phyloP scores from a whole-genome alignment of 805 yeast species.

The Wickerhamomyces silvicola region DNA sequence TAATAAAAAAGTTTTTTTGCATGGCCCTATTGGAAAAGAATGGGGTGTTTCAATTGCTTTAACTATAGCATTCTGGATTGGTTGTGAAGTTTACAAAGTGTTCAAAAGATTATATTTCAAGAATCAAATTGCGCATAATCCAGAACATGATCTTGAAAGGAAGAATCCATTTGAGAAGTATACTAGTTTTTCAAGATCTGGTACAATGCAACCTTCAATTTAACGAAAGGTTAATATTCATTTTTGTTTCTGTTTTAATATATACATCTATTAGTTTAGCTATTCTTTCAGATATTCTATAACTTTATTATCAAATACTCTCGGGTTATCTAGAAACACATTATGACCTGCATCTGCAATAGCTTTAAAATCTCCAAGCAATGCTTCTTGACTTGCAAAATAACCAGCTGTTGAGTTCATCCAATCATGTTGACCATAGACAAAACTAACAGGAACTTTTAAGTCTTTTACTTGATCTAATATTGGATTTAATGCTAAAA shows the following conservation, averaged over 20 bases:
- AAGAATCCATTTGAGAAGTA: constrained; percentile 57
- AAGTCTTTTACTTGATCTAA: constrained; percentile 44
- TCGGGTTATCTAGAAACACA: constrained; percentile 60
- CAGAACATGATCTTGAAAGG: constrained; percentile 59
- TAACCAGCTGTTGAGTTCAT: constrained; percentile 57
- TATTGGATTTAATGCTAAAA: constrained; percentile 61
- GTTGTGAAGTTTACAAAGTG: constrained; percentile 64
- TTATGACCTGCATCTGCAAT: constrained; percentile 68
- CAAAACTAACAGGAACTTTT: constrained; percentile 23
- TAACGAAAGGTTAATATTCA: neutral
- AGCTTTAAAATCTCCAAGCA: constrained; percentile 14
- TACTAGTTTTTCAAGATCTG: constrained; percentile 49
- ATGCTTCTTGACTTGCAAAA: constrained; percentile 16
- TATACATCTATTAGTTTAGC: neutral
- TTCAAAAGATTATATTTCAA: constrained; percentile 51
- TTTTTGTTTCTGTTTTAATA: neutral
- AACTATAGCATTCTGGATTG: constrained; percentile 47
- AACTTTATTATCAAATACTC: constrained; percentile 44
- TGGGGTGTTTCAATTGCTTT: constrained; percentile 73
- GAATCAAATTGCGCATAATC: constrained; percentile 40
- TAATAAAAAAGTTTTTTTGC: constrained; percentile 68
- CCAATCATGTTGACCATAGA: constrained; percentile 70
- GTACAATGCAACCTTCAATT: constrained; percentile 29
- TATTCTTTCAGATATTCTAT: constrained; percentile 22
- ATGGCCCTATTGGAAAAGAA: constrained; percentile 64